phyloP scores from a whole-genome alignment of 2,329 filamentous ascomycete species.

The Cyphellophora europaea region DNA sequence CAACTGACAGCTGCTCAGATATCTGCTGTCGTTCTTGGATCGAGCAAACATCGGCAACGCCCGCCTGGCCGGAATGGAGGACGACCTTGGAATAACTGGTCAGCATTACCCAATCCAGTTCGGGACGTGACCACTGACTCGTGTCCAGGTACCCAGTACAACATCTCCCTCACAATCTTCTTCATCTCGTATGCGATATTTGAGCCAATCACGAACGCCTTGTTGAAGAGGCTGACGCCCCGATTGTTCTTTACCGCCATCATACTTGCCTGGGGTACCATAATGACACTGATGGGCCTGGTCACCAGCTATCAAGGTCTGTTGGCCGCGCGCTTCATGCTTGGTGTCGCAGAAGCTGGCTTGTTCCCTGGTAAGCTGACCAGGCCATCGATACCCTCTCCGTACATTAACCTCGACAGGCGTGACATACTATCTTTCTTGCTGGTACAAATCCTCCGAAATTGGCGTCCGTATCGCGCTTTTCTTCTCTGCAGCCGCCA shows the following conservation, averaged over 20 bases:
- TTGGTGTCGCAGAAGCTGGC: slow-evolving; percentile 52
- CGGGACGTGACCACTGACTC: neutral
- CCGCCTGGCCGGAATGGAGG: slow-evolving; percentile 31
- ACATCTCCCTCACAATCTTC: slow-evolving; percentile 15
- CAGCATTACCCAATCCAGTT: too few species aligned
- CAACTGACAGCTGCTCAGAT: slow-evolving; percentile 22
- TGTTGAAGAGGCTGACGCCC: slow-evolving; percentile 51
- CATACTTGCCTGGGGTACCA: slow-evolving; percentile 69
- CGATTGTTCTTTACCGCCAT: slow-evolving; percentile 50
- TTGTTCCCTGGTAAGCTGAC: slow-evolving; percentile 46
- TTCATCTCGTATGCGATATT: slow-evolving; percentile 14
- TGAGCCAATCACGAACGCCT: slow-evolving; percentile 53
- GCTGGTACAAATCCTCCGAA: slow-evolving; percentile 49
- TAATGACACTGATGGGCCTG: slow-evolving; percentile 51
- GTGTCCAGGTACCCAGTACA: slow-evolving; percentile 27
- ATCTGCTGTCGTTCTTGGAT: slow-evolving; percentile 34
- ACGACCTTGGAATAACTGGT: slow-evolving; percentile 31
- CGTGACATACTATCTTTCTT: slow-evolving; percentile 39
- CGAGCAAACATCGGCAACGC: slow-evolving; percentile 38
- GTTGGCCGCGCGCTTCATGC: slow-evolving; percentile 26
- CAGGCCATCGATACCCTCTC: neutral
- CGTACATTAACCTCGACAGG: slow-evolving; percentile 19
- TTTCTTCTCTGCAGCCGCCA: slow-evolving; percentile 46
- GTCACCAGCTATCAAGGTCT: slow-evolving; percentile 47
- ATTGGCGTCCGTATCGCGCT: slow-evolving; percentile 49